Conservation (phyloP, 768 basidiomycete species). For the Mrakia gelida region DNA sequence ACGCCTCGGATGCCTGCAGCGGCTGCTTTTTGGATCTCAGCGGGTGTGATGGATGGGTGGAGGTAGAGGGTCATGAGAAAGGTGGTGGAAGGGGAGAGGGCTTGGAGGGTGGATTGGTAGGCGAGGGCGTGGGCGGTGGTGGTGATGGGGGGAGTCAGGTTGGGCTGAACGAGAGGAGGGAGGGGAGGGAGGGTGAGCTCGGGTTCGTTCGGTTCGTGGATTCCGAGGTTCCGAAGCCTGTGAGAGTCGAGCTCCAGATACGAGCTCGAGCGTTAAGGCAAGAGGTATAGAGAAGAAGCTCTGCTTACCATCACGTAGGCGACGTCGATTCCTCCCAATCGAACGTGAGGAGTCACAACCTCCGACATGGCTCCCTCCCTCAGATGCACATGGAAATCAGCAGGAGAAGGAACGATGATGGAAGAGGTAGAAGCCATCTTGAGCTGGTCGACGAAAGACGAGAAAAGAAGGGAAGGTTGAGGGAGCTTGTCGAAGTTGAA, state of each 20-base stretch:
- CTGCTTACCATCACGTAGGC: slow-evolving; percentile 90
- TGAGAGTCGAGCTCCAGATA: background rate
- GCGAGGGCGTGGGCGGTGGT: slow-evolving; percentile 71
- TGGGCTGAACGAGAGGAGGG: slow-evolving; percentile 58
- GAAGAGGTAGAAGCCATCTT: background rate
- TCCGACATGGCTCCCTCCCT: slow-evolving; percentile 76
- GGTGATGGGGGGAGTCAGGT: slow-evolving; percentile 82
- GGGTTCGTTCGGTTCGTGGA: background rate
- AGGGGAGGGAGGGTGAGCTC: background rate
- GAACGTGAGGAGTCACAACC: slow-evolving; percentile 85
- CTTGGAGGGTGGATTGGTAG: slow-evolving; percentile 71
- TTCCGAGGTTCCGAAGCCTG: background rate
- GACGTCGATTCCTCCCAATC: slow-evolving; percentile 78
- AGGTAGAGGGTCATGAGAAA: slow-evolving; percentile 97
- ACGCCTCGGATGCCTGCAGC: slow-evolving; percentile 80
- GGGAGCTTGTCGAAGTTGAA: background rate
- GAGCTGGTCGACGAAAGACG: background rate
- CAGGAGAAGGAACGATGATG: slow-evolving; percentile 52
- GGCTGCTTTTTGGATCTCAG: slow-evolving; percentile 83
- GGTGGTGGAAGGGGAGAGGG: slow-evolving; percentile 69
- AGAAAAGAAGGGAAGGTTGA: background rate
- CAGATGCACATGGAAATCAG: slow-evolving; percentile 95
- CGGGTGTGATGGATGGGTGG: slow-evolving; percentile 82
- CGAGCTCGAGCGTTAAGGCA: background rate
- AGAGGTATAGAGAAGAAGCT: background rate